Percentiles rank a stretch among this genome's conserved stretches.
These are phyloP conservation scores for Canna indica DNA, from an alignment of 176 grass and related monocot species.

Conservation along the genomic window DNA sequence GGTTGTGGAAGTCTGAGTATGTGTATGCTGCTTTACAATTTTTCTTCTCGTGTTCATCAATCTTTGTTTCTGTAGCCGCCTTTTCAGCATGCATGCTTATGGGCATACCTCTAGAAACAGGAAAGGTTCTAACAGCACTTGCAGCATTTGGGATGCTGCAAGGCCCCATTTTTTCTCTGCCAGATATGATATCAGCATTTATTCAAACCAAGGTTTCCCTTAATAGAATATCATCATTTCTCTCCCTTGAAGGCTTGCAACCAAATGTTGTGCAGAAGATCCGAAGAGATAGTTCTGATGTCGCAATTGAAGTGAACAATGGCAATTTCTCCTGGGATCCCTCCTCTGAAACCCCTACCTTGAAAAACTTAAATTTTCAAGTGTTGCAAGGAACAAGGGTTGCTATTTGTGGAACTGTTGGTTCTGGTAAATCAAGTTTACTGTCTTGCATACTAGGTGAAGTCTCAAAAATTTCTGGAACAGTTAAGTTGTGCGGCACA, in stretches of 20 bases:
- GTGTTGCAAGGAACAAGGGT: conserved; percentile 33
- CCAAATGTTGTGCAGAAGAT: conserved; percentile 39
- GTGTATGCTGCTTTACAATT: conserved; percentile 18
- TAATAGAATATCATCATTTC: conserved; percentile 48
- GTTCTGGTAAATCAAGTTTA: conserved; percentile 74
- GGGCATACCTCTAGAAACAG: conserved; percentile 51
- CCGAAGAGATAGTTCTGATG: conserved; percentile 32
- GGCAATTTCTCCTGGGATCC: conserved; percentile 55
- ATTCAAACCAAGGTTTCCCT: conserved; percentile 69
- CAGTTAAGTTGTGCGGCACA: conserved; percentile 40
- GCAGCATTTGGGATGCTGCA: conserved; percentile 63
- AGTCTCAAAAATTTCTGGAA: conserved; percentile 54
- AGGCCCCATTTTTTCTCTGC: conserved; percentile 50
- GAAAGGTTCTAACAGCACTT: conserved; percentile 63
- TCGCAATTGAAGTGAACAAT: conserved; percentile 36
- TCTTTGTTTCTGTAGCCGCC: conserved; percentile 64
- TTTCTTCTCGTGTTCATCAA: conserved; percentile 43
- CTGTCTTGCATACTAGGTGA: conserved; percentile 67
- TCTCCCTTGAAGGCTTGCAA: conserved; percentile 44
- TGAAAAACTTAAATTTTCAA: conserved; percentile 40
- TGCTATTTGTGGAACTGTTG: conserved; percentile 68
- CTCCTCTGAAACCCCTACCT: conserved; percentile 29
- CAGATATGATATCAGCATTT: conserved; percentile 27
- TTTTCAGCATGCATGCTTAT: conserved; percentile 52
- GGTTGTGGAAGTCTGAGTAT: conserved; percentile 60